phyloP scores from a whole-genome alignment of 257 asterid species.

The Solanum acaule region DNA sequence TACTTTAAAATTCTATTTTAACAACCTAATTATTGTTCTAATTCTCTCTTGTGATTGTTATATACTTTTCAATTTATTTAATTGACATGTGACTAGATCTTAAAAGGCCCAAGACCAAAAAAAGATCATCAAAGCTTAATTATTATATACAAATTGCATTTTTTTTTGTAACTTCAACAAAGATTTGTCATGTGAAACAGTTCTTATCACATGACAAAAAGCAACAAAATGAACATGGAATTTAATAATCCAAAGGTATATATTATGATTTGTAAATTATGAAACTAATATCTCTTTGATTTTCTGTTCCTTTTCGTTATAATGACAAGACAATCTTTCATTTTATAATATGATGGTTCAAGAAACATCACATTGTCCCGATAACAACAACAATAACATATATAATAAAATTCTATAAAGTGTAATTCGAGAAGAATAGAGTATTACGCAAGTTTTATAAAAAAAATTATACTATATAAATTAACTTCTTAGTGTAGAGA shows the following conservation, averaged over 20 bases:
- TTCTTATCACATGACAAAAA: not conserved
- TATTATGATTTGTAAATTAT: not conserved
- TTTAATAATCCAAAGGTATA: not conserved
- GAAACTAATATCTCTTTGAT: not conserved
- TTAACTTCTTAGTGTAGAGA: not conserved
- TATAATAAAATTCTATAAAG: too few relatives aligned
- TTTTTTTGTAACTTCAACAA: not conserved
- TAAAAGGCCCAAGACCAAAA: not conserved
- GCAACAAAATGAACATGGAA: not conserved
- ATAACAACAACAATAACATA: too few relatives aligned
- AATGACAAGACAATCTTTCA: not conserved
- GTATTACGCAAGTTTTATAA: too few relatives aligned
- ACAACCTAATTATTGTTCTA: not conserved
- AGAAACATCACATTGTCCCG: not conserved
- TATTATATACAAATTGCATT: not conserved
- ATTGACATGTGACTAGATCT: not conserved
- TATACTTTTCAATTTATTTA: not conserved
- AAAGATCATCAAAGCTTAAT: not conserved
- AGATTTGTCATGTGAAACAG: not conserved
- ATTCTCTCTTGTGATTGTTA: not conserved
- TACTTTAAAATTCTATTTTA: not conserved
- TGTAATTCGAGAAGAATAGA: accelerated
- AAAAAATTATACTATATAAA: not conserved
- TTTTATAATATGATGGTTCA: not conserved
- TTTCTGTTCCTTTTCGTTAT: not conserved